phyloP scores from a whole-genome alignment of 1,139 yeast species.

The Hemisphaericaspora lyxosophila region DNA sequence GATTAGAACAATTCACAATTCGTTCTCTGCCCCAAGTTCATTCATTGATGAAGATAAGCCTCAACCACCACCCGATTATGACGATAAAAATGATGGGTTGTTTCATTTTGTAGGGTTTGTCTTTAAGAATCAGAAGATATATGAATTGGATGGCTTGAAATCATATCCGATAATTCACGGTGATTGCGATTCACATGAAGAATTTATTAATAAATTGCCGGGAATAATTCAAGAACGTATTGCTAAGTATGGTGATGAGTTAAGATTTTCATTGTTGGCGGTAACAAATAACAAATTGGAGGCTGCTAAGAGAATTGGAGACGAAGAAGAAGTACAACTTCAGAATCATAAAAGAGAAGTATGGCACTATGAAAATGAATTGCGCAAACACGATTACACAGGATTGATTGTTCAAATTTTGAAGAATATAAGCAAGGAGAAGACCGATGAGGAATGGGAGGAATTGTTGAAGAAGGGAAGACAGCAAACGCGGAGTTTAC shows the following conservation, averaged over 20 bases:
- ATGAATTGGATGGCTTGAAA: conserved; percentile 68
- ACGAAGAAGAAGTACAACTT: conserved; percentile 25
- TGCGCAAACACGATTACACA: conserved; percentile 57
- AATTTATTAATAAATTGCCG: conserved; percentile 46
- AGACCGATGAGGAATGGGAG: conserved; percentile 48
- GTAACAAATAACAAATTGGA: conserved; percentile 53
- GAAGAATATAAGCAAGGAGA: conserved; percentile 35
- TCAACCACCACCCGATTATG: conserved; percentile 26
- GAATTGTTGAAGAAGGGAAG: conserved; percentile 33
- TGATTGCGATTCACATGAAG: conserved; percentile 35
- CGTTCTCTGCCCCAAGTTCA: conserved; percentile 56
- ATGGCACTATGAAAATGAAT: conserved; percentile 42
- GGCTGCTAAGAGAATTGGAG: conserved; percentile 36
- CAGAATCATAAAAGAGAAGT: conserved; percentile 37
- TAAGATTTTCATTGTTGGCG: conserved; percentile 61
- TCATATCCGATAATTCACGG: conserved; percentile 59
- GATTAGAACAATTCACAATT: conserved; percentile 61
- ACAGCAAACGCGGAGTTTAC: conserved; percentile 16
- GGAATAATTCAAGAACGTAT: conserved; percentile 48
- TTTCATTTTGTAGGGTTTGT: conserved; percentile 65
- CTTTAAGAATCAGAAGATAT: conserved; percentile 47
- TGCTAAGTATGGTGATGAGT: conserved; percentile 47
- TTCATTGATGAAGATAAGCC: conserved; percentile 46
- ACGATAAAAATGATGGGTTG: conserved; percentile 52
- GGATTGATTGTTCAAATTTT: conserved; percentile 51